Evolutionary conservation across 305 asterid genomes (phyloP).

Genomic region (Withania somnifera): DNA sequence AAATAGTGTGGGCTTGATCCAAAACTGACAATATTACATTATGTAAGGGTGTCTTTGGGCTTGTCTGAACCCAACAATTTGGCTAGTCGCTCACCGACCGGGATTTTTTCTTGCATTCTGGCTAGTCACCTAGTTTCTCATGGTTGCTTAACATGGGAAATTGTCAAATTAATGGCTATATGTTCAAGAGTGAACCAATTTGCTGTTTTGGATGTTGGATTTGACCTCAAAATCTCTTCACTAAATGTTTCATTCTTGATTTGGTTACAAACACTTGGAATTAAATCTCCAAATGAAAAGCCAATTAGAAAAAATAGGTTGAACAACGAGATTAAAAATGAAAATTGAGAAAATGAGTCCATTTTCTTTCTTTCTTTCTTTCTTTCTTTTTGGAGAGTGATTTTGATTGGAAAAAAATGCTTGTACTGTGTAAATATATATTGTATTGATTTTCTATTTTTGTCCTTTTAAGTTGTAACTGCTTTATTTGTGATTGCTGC

Average conservation of each 20-base stretch:
- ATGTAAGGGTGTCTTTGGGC: too few relatives aligned
- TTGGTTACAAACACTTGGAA: not conserved
- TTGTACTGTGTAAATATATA: not conserved
- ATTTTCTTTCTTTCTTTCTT: not conserved
- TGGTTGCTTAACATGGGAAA: not conserved
- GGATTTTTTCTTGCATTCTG: too few relatives aligned
- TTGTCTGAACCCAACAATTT: too few relatives aligned
- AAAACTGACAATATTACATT: too few relatives aligned
- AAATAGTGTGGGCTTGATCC: too few relatives aligned
- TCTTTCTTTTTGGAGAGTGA: too few relatives aligned
- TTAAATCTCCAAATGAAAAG: not conserved
- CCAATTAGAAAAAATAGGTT: not conserved
- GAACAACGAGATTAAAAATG: not conserved
- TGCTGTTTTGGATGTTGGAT: not conserved
- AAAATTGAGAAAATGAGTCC: not conserved
- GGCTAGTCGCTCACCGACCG: too few relatives aligned
- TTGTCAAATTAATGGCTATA: not conserved
- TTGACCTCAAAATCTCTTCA: not conserved
- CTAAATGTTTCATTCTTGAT: not conserved
- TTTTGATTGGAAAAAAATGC: not conserved
- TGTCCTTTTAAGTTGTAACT: not conserved
- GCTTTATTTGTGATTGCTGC: not conserved
- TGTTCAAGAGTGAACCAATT: not conserved
- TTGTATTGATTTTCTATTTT: not conserved
- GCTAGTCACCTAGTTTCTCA: too few relatives aligned